Percentiles rank a stretch among this genome's conserved stretches.
These are phyloP conservation scores for Spongispora temasekensis DNA, from an alignment of 1,284 basidiomycete species.

Conservation along the genomic window DNA sequence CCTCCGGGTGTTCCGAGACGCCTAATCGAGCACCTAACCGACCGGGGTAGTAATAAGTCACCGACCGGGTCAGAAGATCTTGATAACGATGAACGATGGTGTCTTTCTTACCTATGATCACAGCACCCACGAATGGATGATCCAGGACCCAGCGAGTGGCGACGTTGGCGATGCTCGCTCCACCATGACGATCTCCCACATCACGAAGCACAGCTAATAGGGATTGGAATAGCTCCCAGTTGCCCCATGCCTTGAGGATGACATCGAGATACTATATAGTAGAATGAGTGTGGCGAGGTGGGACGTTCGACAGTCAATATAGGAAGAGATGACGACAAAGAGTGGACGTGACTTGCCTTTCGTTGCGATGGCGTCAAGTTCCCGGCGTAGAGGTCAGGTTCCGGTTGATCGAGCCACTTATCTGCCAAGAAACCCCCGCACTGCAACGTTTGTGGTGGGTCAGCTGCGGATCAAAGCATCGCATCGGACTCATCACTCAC, in stretches of 20 bases:
- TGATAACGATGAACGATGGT: neutral
- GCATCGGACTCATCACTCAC: conserved; percentile 46
- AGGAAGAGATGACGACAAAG: too few species aligned
- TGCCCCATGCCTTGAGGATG: conserved; percentile 77
- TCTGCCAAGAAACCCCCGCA: conserved; percentile 83
- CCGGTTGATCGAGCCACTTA: conserved; percentile 65
- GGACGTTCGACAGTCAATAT: too few species aligned
- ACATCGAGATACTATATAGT: conserved; percentile 74
- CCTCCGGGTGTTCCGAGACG: conserved; percentile 70
- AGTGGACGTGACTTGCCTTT: conserved; percentile 52
- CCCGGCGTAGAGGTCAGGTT: conserved; percentile 71
- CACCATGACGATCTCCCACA: conserved; percentile 69
- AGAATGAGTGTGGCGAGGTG: too few species aligned
- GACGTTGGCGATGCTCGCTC: conserved; percentile 73
- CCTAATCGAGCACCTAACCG: conserved; percentile 70
- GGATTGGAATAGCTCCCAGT: conserved; percentile 72
- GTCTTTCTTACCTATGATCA: conserved; percentile 67
- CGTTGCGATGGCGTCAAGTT: conserved; percentile 72
- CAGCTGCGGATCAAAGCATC: conserved; percentile 2
- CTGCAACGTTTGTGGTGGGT: conserved; percentile 39
- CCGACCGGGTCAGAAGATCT: conserved; percentile 7
- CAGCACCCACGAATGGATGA: conserved; percentile 74
- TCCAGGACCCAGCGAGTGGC: conserved; percentile 82
- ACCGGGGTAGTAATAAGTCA: neutral
- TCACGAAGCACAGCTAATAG: conserved; percentile 57